Base-by-base conservation (phyloP, 2,329 filamentous ascomycete genomes). In the Fusarium sp. region DNA sequence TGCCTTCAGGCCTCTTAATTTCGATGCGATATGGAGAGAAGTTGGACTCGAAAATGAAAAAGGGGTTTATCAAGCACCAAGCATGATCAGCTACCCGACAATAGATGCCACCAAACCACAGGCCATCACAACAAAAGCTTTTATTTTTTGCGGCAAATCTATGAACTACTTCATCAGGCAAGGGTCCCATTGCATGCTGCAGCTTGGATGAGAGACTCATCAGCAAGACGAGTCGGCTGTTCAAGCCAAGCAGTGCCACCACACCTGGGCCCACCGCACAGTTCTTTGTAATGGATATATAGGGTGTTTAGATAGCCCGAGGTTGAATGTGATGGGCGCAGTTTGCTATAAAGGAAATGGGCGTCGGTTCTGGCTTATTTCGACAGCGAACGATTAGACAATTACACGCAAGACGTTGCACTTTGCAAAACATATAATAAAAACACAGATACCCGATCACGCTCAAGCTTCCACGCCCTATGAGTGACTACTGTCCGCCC, bases 1-100 rank as follows among this genome's bases (percentile, higher is more conserved):
- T 79, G 77, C 53, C 72, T 77, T 54, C 75, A 77, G 63, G 75
- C 76, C 37, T 75, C 62, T 34, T 65, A 65, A 39, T 39, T 16
- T n/a, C 7, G 70, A 59, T 42, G 43, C 37, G 45, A 62, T 37
- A 53, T 63, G 39, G 51, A 64, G 62, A 65, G 57, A 70, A 69
- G 44, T 65, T 48, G 44, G 59, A 58, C 41, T 25, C 51, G 54
- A 59, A 50, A 28, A 65, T 64, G 65, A 58, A 51, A 58, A 45
- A 39, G 65, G 53, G 56, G 56, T 60, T 49, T 54, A 31, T 46
- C 39, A 50, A 52, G 23, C 42, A 21, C 37, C 28, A 28, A 39
- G 53, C 25, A 45, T 26, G 42, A 55, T 31, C 50, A 57, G 37
- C 11, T n/a, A 23, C 23, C 30, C 30, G 37, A 45, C 39, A 39